These are phyloP conservation scores for Sphagnum contortum DNA, from an alignment of 225 moss, liverwort and hornwort species.

Conservation along the genomic window DNA sequence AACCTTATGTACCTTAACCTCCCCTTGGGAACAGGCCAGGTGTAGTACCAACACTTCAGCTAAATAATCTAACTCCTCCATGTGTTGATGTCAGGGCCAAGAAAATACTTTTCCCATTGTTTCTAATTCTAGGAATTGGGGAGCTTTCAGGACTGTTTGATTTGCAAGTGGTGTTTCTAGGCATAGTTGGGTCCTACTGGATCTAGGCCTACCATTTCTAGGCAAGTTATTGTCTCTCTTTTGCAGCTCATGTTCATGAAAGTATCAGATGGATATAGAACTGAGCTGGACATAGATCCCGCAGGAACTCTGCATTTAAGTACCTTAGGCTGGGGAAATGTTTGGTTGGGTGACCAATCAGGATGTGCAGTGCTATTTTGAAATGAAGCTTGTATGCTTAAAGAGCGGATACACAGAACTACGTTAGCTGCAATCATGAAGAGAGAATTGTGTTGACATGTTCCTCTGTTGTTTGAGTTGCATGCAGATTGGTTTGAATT, in stretches of 20 bases:
- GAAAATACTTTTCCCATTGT: background rate
- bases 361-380: background rate
- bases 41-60: constrained; percentile 4
- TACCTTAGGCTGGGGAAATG: no score
- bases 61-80: no score
- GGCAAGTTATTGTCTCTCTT: background rate
- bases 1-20: constrained; percentile 52
- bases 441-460: background rate
- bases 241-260: no score
- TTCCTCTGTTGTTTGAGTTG: background rate
- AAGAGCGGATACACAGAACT: no score
- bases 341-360: background rate
- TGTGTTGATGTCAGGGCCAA: no score
- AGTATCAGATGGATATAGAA: no score
- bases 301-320: no score
- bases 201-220: background rate
- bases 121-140: background rate
- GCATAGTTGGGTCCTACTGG: background rate
- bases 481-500: constrained; percentile 34
- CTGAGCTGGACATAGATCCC: no score
- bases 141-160: no score
- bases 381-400: background rate
- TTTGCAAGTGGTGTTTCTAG: no score
- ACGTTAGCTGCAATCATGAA: no score
- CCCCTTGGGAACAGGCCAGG: constrained; percentile 58